phyloP scores from a whole-genome alignment of 2,329 filamentous ascomycete species.

The Microthyrium microscopicum region DNA sequence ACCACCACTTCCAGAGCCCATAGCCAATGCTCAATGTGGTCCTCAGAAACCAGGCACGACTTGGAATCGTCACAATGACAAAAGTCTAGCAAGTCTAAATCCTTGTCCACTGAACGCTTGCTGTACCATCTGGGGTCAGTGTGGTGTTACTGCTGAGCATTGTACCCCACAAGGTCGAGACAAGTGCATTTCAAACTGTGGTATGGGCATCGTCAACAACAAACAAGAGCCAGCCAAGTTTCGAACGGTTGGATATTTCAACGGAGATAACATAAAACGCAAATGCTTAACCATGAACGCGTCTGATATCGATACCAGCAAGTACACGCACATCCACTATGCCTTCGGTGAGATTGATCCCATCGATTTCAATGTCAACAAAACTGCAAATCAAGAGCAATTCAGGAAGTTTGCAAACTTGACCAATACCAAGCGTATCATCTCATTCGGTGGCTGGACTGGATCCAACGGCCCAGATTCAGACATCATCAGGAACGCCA shows the following conservation, averaged over 20 bases:
- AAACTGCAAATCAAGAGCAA: conserved; percentile 10
- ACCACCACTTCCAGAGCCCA: too few species aligned
- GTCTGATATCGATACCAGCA: conserved; percentile 11
- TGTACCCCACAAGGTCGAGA: conserved; percentile 20
- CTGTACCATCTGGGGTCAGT: conserved; percentile 29
- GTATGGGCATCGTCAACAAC: conserved; percentile 19
- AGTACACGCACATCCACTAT: conserved; percentile 1
- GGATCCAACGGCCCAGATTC: conserved; percentile 25
- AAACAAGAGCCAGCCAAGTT: conserved; percentile 11
- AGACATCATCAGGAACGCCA: conserved; percentile 22
- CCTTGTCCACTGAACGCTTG: conserved; percentile 24
- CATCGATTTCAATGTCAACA: conserved; percentile 11
- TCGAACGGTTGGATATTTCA: conserved; percentile 18
- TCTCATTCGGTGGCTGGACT: conserved; percentile 30
- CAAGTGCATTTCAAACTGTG: conserved; percentile 28
- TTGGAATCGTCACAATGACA: conserved; percentile 16
- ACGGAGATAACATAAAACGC: conserved; percentile 17
- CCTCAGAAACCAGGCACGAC: conserved; percentile 17
- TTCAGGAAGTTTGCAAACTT: conserved; percentile 19
- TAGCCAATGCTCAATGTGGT: too few species aligned
- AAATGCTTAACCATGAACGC: conserved; percentile 17
- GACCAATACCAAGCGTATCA: conserved; percentile 20
- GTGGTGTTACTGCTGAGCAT: conserved; percentile 28
- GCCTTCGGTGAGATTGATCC: conserved; percentile 20
- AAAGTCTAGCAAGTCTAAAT: conserved; percentile 13